Evolutionary conservation across 352 stramenopile species (phyloP), one percentile per base, ranked within the genome.

Genomic region (Phytophthora ohioensis): DNA sequence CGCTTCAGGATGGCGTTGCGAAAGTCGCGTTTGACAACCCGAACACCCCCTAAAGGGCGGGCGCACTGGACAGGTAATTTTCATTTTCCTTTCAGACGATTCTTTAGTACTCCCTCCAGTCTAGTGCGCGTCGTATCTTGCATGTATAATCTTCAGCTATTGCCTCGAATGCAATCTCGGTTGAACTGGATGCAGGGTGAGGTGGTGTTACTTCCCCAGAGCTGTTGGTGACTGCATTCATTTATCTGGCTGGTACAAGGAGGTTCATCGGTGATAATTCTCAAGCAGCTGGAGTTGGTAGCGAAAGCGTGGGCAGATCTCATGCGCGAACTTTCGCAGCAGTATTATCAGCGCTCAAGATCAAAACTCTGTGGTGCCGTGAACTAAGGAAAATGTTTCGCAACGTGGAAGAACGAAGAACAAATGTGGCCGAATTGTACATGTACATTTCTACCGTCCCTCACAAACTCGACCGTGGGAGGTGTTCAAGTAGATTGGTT

Each of bases 21-120:
- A 74, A 76, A 59, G 48, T 76, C 27, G 45, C 63, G 11, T 32
- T 79, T 58, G 59, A 67, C 21, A 49, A 48, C 3, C 13, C 45
- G 2, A 73, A 64, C 42, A 47, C 53, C 59, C 59, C 48, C 39
- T 76, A 31, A 67, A 70, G 39, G 64, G 17, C 36, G 43, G 30
- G 27, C 39, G 46, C 59, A 69, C 60, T 65, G 34, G 59, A 52
- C 48, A 70, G 67, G 34, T 63, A 57, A 47, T 75, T 70, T 75
- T 65, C 54, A 49, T 66, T 52, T 72, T 62, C 17, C 32, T 45
- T 51, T 57, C 62, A 42, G 57, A 64, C 51, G 46, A 64, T 57
- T 69, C 41, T 56, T 46, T 57, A 54, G 17, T 64, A 58, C 55
- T 46, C 42, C 12, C 31, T n/a, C 31, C 15, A 49, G 56, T 71